Evolutionary conservation across 192 early-diverging fungal genomes (phyloP).

Genomic region (Spizellomyces sp.): DNA sequence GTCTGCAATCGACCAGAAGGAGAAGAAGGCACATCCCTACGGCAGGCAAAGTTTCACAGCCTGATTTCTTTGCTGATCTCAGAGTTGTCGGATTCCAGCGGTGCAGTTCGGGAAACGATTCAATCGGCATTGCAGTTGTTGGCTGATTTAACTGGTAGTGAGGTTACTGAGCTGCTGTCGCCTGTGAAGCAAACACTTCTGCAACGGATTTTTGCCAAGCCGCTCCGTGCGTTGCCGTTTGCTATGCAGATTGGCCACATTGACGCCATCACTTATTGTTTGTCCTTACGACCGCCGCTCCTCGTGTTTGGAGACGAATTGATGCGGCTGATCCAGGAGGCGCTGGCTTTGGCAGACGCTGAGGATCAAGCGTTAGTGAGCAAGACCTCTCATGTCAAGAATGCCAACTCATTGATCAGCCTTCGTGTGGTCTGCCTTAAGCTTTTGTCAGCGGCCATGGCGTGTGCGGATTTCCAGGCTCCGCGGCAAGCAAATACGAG

Average conservation of each 20-base stretch:
- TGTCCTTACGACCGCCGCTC: slow-evolving; percentile 84
- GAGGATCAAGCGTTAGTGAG: slow-evolving; percentile 95
- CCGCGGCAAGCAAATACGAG: slow-evolving; percentile 76
- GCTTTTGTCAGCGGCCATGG: slow-evolving; percentile 92
- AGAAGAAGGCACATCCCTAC: slow-evolving; percentile 19
- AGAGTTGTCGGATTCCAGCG: slow-evolving; percentile 91
- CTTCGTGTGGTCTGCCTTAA: slow-evolving; percentile 96
- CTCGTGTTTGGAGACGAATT: slow-evolving; percentile 92
- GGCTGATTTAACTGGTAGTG: slow-evolving; percentile 74
- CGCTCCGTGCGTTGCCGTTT: slow-evolving; percentile 91
- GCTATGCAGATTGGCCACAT: slow-evolving; percentile 98
- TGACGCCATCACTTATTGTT: slow-evolving; percentile 97
- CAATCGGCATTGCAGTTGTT: slow-evolving; percentile 81
- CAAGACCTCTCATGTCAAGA: slow-evolving; percentile 80
- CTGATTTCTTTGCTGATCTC: slow-evolving; percentile 79
- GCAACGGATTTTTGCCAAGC: slow-evolving; percentile 93
- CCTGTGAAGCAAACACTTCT: slow-evolving; percentile 85
- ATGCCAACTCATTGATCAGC: slow-evolving; percentile 77
- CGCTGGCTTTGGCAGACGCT: slow-evolving; percentile 90
- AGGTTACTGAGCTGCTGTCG: slow-evolving; percentile 81
- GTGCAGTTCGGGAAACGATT: slow-evolving; percentile 83
- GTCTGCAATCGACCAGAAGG: slow-evolving; percentile 51
- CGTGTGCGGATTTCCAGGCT: slow-evolving; percentile 75
- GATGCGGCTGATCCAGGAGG: slow-evolving; percentile 85
- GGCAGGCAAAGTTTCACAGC: slow-evolving; percentile 69